phyloP scores from a whole-genome alignment of 306 rosid genomes.

The Cucumis cinereus region DNA sequence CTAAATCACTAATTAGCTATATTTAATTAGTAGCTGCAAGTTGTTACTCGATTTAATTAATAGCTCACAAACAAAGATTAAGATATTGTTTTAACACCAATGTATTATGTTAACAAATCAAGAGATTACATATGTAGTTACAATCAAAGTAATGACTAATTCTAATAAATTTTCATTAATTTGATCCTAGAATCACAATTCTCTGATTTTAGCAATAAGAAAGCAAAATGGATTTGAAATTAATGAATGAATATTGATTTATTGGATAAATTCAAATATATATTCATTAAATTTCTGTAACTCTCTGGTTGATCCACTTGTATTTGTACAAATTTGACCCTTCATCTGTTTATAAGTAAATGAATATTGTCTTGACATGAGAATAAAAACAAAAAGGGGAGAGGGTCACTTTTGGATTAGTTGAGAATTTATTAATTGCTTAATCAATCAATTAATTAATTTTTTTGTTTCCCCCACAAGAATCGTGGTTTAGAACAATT shows the following conservation, averaged over 20 bases:
- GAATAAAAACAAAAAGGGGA: not conserved
- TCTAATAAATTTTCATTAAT: not conserved
- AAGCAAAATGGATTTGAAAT: not conserved
- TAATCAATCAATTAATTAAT: not conserved
- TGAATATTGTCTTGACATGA: not conserved
- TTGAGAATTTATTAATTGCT: slow-evolving; percentile 7
- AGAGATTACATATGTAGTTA: too few species aligned
- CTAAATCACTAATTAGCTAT: not conserved
- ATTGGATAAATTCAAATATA: not conserved
- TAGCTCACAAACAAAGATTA: too few species aligned
- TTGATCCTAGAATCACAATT: not conserved
- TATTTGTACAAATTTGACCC: not conserved
- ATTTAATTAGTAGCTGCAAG: too few species aligned
- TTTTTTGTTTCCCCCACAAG: slow-evolving; percentile 10
- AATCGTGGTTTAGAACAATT: slow-evolving; percentile 52
- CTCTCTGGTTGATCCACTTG: not conserved
- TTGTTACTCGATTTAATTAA: too few species aligned
- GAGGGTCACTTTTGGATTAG: slow-evolving; percentile 5
- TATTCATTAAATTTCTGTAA: not conserved
- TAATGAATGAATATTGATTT: not conserved
- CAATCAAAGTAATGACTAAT: too few species aligned
- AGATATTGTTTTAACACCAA: too few species aligned
- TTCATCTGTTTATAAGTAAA: not conserved
- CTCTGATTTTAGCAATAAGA: not conserved
- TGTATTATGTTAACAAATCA: too few species aligned